Percentiles rank a stretch among this genome's conserved stretches.
Conservation (phyloP, 169 alveolate species). For the Cryptosporidium ubiquitum region DNA sequence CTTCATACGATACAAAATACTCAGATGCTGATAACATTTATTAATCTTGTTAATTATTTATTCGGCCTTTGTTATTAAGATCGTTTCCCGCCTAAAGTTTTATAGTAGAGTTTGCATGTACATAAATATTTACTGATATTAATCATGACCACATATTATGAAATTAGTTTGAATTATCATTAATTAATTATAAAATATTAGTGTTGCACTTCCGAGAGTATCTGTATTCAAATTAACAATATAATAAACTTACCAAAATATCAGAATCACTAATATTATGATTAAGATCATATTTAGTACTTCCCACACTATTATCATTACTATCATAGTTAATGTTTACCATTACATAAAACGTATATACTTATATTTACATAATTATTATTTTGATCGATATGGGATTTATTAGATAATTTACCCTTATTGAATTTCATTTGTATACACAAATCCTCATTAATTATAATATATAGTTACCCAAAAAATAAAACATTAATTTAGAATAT, state of each 20-base stretch:
- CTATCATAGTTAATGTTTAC: neutral
- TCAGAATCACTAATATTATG: neutral
- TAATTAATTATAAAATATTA: neutral
- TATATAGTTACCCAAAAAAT: neutral
- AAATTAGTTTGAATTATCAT: neutral
- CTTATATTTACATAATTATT: neutral
- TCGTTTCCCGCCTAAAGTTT: neutral
- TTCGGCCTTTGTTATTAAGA: neutral
- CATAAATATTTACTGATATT: too few species aligned
- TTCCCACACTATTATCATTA: neutral
- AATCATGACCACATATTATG: too few species aligned
- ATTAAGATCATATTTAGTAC: neutral
- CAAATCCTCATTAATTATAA: neutral
- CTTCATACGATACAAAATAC: slow-evolving; percentile 54
- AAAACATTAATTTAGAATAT: neutral
- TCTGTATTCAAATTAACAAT: neutral
- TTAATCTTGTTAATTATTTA: neutral
- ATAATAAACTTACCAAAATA: neutral
- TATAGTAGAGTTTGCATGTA: neutral
- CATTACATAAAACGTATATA: neutral
- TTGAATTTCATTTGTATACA: too few species aligned
- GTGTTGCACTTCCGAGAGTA: neutral
- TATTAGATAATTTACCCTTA: neutral
- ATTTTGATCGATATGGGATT: too few species aligned
- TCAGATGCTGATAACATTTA: slow-evolving; percentile 63